Evolutionary conservation across 208 protist species (phyloP), one percentile per base, ranked within the genome.

Genomic region (Crithidia thermophila): DNA sequence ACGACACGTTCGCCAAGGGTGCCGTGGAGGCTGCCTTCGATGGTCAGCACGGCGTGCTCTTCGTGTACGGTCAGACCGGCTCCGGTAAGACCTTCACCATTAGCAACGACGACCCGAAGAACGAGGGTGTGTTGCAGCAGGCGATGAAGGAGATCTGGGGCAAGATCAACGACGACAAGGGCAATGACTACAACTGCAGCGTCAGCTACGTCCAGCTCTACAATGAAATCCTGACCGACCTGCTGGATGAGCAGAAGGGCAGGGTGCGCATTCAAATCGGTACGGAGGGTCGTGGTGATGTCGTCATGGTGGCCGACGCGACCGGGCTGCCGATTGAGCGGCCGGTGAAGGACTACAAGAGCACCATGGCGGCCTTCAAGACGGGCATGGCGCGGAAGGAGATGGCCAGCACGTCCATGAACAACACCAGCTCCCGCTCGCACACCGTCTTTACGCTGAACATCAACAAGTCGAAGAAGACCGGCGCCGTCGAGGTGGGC

Each of bases 381-480:
- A 57, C 74, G 4, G 95, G 95, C 51, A 79, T 91, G 70, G 71
- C 70, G 25, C 85, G 82, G 0, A 93, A 95, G 55, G 94, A 96
- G 63, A 94, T 98, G 71, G 85, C 74, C 16, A 89, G 87, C 61
- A 98, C 96, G 10, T 82, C 75, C 39, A 98, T 98, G 94, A 98
- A 98, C 81, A 77, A 68, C 39, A 88, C 59, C 9, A 92, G 80
- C 59, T 97, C 90, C 18, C 86, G 96, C 55, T 94, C 88, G 6
- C 96, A 98, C 77, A 95, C 96, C 39, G 75, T 98, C 63, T 97
- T 98, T 56, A 94, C 83, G 50, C 84, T 98, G 40, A 78, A 91
- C 85, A 88, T 96, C 40, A 85, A 81, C n/a, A 83, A 84, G 45
- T 79, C 87, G n/a, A 70, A 60, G 20, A 91, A 89, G 71, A 64